A percentile compares a stretch with the other conserved stretches of the same genome.
Conservation (phyloP, 306 rosid species). For the Prosopis cineraria region DNA sequence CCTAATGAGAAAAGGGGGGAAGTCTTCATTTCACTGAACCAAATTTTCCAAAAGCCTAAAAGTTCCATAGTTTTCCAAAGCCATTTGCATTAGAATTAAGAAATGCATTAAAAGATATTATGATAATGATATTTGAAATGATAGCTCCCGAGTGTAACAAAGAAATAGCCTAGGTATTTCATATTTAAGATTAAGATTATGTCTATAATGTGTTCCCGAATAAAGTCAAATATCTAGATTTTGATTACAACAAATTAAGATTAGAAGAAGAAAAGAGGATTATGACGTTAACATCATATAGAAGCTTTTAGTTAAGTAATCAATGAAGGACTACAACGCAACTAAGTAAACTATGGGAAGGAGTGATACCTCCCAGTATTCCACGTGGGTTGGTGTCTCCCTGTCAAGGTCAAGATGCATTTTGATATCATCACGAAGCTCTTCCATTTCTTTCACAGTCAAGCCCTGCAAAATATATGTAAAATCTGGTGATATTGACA, state of each 20-base stretch:
- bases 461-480: conserved; percentile 68
- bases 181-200: neutral
- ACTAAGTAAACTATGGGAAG: conserved; percentile 24
- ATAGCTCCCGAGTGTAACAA: neutral
- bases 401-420: conserved; percentile 99
- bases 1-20: neutral
- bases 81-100: neutral
- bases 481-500: conserved; percentile 24
- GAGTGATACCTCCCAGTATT: conserved; percentile 87
- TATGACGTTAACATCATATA: neutral
- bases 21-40: neutral
- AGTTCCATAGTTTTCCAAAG: neutral
- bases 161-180: neutral
- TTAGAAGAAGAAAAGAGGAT: neutral
- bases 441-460: conserved; percentile 93
- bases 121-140: neutral
- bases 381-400: conserved; percentile 85
- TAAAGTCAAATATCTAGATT: neutral
- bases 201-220: neutral
- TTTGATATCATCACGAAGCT: conserved; percentile 95
- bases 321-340: conserved; percentile 11
- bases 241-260: neutral
- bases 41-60: neutral
- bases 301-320: neutral
- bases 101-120: neutral